phyloP scores from a whole-genome alignment of 208 protist genomes.

The Angomonas deanei region DNA sequence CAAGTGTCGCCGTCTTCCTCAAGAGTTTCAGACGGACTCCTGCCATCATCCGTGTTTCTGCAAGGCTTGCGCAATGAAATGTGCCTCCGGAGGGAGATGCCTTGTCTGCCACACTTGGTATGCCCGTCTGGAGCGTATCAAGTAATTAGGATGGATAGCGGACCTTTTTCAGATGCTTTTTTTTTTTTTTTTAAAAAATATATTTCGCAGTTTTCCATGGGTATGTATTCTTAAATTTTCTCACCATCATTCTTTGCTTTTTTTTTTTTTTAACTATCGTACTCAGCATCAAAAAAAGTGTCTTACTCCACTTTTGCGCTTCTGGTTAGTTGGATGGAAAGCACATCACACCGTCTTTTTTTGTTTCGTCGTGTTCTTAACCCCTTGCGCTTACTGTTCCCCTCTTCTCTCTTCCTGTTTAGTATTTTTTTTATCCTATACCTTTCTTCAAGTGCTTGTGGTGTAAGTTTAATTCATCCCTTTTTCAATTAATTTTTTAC shows the following conservation, averaged over 20 bases:
- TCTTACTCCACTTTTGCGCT: too few relatives aligned
- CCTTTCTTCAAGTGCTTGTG: too few relatives aligned
- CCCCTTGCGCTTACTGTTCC: not conserved
- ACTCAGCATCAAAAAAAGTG: too few relatives aligned
- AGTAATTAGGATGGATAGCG: not conserved
- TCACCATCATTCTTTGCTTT: not conserved
- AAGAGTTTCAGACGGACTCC: conserved; percentile 62
- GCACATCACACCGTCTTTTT: too few relatives aligned
- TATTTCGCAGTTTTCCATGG: not conserved
- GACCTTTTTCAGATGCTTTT: not conserved
- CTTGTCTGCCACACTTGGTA: conserved; percentile 77
- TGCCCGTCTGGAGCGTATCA: conserved; percentile 31
- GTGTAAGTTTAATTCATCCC: not conserved
- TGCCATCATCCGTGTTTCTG: conserved; percentile 79
- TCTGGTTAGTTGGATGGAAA: too few relatives aligned
- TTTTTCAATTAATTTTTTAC: too few relatives aligned
- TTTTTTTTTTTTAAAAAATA: not conserved
- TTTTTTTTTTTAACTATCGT: conserved; percentile 5
- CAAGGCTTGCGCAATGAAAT: conserved; percentile 85
- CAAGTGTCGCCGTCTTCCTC: conserved; percentile 53
- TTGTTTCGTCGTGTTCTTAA: not conserved
- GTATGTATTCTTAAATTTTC: not conserved
- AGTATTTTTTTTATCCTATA: not conserved
- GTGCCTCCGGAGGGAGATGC: conserved; percentile 84
- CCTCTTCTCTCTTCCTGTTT: conserved; percentile 3